A percentile compares a stretch with the other conserved stretches of the same genome.
These are phyloP conservation scores for Xylaria longipes DNA, from an alignment of 495 filamentous ascomycete species.

Conservation along the genomic window DNA sequence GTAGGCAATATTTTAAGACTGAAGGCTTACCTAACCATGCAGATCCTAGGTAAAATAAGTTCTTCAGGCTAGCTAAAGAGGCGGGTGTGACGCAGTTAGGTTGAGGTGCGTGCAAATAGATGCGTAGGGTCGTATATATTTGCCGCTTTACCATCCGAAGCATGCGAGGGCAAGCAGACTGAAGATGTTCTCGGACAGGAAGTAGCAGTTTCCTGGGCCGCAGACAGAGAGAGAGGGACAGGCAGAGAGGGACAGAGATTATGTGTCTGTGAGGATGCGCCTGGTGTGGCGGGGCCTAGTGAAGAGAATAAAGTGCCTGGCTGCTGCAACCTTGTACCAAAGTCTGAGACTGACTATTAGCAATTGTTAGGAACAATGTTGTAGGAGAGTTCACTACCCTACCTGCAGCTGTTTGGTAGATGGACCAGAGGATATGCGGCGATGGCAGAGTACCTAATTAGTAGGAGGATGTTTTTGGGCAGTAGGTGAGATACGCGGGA, in stretches of 20 bases:
- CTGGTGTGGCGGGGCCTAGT: not conserved
- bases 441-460: not conserved
- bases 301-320: not conserved
- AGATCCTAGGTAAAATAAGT: not conserved
- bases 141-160: not conserved
- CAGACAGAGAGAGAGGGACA: not conserved
- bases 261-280: not conserved
- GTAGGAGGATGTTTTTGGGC: not conserved
- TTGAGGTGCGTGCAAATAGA: not conserved
- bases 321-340: not conserved
- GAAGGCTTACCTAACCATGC: conserved; percentile 1
- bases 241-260: not conserved
- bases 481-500: not conserved
- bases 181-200: not conserved
- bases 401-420: not conserved
- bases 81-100: not conserved
- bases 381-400: not conserved
- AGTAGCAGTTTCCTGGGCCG: not conserved
- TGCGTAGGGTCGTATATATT: not conserved
- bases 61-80: not conserved
- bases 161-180: not conserved
- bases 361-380: not conserved
- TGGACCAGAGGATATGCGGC: not conserved
- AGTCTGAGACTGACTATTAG: not conserved
- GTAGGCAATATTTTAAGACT: not conserved